Base-by-base conservation (phyloP, 1,139 yeast species). In the Hyphopichia khmerensis region DNA sequence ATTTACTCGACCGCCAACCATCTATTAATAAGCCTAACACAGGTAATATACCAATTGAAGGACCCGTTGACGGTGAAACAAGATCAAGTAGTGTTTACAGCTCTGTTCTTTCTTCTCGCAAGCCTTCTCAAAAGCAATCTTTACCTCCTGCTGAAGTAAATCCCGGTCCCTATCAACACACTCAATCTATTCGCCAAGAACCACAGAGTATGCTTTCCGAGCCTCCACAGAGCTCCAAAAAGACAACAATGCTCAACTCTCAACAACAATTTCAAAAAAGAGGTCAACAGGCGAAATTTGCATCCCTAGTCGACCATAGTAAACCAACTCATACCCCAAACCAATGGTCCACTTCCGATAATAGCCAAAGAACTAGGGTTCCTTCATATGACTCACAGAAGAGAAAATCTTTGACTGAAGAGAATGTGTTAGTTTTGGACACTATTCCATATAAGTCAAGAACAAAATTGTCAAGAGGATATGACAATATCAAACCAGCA, bases 371-470 rank as follows among this genome's bases (percentile, higher is more conserved):
- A 17, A 32, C 34, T 6, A 37, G 40, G 13, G 40, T 37, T 31
- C 16, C 35, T 13, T 37, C 40, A 11, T 18, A 26, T 27, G 39
- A 29, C 6, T 19, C 26, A 4, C 15, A 10, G 2, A 37, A 37
- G n/a, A 40, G 32, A 33, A 31, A 30, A 19, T 39, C 47, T 5
- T 31, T 36, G 16, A 38, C 47, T 2, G 48, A 45, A 24, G 49
- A 48, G 21, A 48, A 51, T 19, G 51, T 50, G 8, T 21, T 43
- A 27, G 47, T 42, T 3, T 44, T 51, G 39, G 56, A 52, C 29
- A 40, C 42, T 1, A 40, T 36, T 26, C 32, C 33, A 3, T 36
- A 36, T 19, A 36, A 27, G 38, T 38, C 34, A 31, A 40, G 35
- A 17, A 2, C 36, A 7, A 33, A 15, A 10, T 24, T 18, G 23